These are phyloP conservation scores for Chloris gayana DNA, from an alignment of 176 grass and related monocot genomes.

Conservation along the genomic window DNA sequence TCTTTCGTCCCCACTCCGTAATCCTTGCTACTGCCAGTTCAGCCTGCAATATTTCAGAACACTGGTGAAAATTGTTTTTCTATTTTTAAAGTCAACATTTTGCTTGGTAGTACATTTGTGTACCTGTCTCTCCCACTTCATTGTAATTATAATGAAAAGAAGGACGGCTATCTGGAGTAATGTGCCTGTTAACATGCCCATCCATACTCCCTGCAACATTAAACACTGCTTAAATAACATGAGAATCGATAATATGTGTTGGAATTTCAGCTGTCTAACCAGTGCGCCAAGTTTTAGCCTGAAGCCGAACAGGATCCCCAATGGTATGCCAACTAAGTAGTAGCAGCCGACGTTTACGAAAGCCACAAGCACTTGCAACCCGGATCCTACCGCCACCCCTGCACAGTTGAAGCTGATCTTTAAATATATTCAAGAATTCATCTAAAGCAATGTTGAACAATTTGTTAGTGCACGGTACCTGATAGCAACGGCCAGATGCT, in stretches of 20 bases:
- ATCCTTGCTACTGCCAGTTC: conserved; percentile 48
- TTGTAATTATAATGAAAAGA: conserved; percentile 60
- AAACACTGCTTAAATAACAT: neutral
- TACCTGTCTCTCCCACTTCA: conserved; percentile 84
- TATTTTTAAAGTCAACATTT: neutral
- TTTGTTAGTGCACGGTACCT: neutral
- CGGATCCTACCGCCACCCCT: conserved; percentile 89
- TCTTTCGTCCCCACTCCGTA: conserved; percentile 32
- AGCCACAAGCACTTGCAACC: conserved; percentile 71
- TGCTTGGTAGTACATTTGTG: accelerated
- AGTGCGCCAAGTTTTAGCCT: conserved; percentile 49
- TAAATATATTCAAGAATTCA: neutral
- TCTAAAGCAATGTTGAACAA: neutral
- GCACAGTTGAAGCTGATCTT: neutral
- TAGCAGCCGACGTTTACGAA: conserved; percentile 72
- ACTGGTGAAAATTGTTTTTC: neutral
- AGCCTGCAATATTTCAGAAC: conserved; percentile 42
- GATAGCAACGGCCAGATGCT: conserved; percentile 78
- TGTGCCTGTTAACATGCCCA: conserved; percentile 74
- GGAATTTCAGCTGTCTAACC: conserved; percentile 5
- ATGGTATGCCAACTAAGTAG: conserved; percentile 75
- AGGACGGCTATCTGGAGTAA: conserved; percentile 67
- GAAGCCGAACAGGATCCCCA: conserved; percentile 75
- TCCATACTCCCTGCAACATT: conserved; percentile 83
- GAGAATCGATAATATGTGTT: neutral